A percentile compares a stretch with the other conserved stretches of the same genome.
These are phyloP conservation scores for Benincasa hispida DNA, from an alignment of 306 rosid genomes.

Conservation along the genomic window DNA sequence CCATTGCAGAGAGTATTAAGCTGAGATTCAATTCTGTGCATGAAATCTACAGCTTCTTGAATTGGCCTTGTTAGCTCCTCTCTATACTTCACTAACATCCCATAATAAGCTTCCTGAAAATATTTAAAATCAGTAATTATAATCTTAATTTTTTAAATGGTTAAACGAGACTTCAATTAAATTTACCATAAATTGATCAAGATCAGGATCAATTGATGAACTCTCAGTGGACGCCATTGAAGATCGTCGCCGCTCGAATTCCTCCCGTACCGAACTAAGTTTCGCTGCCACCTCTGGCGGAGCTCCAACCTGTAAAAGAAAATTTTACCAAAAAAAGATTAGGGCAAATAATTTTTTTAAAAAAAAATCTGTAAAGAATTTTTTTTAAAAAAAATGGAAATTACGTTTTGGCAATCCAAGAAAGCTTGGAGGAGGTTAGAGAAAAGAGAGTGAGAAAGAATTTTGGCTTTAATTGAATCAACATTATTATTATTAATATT, in stretches of 20 bases:
- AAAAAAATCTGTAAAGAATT: too few relatives aligned
- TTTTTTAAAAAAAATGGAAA: too few relatives aligned
- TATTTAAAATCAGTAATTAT: too few relatives aligned
- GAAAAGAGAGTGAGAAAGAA: conserved; percentile 80
- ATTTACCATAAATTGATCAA: conserved; percentile 86
- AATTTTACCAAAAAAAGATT: neutral
- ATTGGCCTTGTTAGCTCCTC: conserved; percentile 93
- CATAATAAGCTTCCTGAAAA: conserved; percentile 66
- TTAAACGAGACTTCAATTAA: too few relatives aligned
- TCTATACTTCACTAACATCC: conserved; percentile 80
- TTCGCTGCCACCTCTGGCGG: conserved; percentile 81
- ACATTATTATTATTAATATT: conserved; percentile 14
- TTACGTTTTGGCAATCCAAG: conserved; percentile 93
- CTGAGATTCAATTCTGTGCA: conserved; percentile 70
- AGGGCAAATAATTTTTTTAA: neutral
- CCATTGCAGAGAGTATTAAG: conserved; percentile 64
- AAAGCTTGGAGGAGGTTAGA: conserved; percentile 74
- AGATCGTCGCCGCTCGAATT: conserved; percentile 70
- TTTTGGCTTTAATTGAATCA: conserved; percentile 68
- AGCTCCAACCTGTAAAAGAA: conserved; percentile 54
- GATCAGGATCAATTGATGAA: conserved; percentile 74
- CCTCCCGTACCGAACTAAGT: conserved; percentile 48
- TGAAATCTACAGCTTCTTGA: conserved; percentile 91
- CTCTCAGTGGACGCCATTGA: conserved; percentile 34
- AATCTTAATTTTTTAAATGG: too few relatives aligned